phyloP scores from a whole-genome alignment of 345 rosid genomes.

The Salix viminalis region DNA sequence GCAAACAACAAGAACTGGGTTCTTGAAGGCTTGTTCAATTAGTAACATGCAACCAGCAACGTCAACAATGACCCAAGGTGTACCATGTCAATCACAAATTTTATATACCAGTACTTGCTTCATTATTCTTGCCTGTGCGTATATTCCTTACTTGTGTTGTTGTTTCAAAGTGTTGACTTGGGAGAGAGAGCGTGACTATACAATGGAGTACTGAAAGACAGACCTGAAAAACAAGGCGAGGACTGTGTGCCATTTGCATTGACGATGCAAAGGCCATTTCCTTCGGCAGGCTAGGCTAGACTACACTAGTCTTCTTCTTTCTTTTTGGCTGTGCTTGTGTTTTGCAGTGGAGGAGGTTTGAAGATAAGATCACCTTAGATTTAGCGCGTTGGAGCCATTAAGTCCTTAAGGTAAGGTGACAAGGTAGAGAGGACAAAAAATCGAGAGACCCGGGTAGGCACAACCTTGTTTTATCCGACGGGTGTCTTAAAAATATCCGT shows the following conservation, averaged over 20 bases:
- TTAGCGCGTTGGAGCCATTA: not conserved
- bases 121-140: not conserved
- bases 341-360: not conserved
- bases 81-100: not conserved
- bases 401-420: not conserved
- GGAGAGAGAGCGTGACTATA: not conserved
- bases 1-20: not conserved
- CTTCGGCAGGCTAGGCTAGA: too few relatives aligned
- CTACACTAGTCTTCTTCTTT: not conserved
- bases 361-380: not conserved
- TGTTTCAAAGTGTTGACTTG: not conserved
- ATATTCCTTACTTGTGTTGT: not conserved
- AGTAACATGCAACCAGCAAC: not conserved
- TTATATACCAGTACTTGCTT: too few relatives aligned
- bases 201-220: not conserved
- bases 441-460: not conserved
- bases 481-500: conserved; percentile 10
- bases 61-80: not conserved
- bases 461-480: conserved; percentile 16
- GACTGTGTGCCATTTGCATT: conserved; percentile 42
- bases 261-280: conserved; percentile 56
- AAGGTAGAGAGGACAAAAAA: not conserved
- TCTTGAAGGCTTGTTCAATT: not conserved
- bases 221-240: conserved; percentile 49
- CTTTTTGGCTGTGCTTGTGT: not conserved